A percentile compares a stretch with the other conserved stretches of the same genome.
Evolutionary conservation across 169 alveolate genomes (phyloP).

Genomic region (Plasmodium gallinaceum): DNA sequence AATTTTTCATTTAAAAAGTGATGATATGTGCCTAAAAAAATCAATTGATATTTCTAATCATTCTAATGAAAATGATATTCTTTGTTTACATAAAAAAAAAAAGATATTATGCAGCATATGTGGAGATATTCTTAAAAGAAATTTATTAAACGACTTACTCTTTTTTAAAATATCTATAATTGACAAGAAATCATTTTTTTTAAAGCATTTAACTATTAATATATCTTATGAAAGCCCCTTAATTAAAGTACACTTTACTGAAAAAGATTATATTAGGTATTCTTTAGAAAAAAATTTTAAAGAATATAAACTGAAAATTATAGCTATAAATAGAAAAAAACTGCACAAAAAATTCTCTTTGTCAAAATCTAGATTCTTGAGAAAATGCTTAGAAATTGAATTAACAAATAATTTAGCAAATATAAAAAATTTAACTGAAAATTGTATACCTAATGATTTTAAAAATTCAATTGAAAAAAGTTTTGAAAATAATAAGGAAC

Average conservation of each 20-base stretch:
- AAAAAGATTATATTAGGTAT: slow-evolving; percentile 62
- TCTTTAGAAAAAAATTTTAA: slow-evolving; percentile 49
- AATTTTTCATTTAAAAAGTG: slow-evolving; percentile 36
- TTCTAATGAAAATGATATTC: slow-evolving; percentile 4
- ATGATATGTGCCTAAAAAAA: background rate
- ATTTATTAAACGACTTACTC: slow-evolving; percentile 39
- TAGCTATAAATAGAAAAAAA: slow-evolving; percentile 71
- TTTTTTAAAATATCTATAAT: slow-evolving; percentile 52
- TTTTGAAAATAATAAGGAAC: background rate
- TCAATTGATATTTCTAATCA: background rate
- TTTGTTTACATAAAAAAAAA: slow-evolving; percentile 38
- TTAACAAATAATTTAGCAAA: slow-evolving; percentile 17
- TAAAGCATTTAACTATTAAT: slow-evolving; percentile 34
- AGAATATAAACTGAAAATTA: slow-evolving; percentile 63
- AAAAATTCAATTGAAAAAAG: background rate
- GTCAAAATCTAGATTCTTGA: slow-evolving; percentile 59
- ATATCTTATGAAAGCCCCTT: slow-evolving; percentile 71
- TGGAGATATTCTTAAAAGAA: slow-evolving; percentile 42
- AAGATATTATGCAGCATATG: slow-evolving; percentile 32
- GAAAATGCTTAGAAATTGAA: slow-evolving; percentile 77
- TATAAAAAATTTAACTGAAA: background rate
- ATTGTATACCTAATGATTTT: background rate
- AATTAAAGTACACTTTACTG: slow-evolving; percentile 40
- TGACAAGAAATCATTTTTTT: slow-evolving; percentile 34
- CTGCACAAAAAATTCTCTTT: slow-evolving; percentile 59